Conservation (phyloP, 495 filamentous ascomycete species). For the Aspergillus carlsbadensis region DNA sequence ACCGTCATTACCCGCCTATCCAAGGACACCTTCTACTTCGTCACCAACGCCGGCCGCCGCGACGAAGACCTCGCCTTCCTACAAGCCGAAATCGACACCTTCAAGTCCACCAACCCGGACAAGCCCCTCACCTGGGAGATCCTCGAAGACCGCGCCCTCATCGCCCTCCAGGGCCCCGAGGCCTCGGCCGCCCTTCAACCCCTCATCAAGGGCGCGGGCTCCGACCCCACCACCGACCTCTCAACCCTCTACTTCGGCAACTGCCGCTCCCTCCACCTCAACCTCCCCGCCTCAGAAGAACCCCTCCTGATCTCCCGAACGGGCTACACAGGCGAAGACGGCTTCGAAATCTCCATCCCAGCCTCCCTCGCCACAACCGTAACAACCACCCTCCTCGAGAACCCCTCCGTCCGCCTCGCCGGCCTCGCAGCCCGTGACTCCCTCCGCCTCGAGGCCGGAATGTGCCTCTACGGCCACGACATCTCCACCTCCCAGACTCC, state of each 20-base stretch:
- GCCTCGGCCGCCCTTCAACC: slow-evolving; percentile 63
- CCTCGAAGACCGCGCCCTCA: slow-evolving; percentile 60
- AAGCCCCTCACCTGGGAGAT: slow-evolving; percentile 67
- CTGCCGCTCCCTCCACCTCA: slow-evolving; percentile 56
- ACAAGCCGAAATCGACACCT: slow-evolving; percentile 55
- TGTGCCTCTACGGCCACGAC: slow-evolving; percentile 99
- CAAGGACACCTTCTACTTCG: slow-evolving; percentile 77
- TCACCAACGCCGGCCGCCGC: slow-evolving; percentile 92
- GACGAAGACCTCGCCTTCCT: slow-evolving; percentile 84
- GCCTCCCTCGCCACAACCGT: slow-evolving; percentile 40
- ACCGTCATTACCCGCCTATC: slow-evolving; percentile 77
- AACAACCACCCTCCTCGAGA: slow-evolving; percentile 62
- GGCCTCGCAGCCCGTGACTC: slow-evolving; percentile 90
- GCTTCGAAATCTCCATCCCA: slow-evolving; percentile 91
- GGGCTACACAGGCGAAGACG: slow-evolving; percentile 97
- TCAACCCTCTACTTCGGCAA: slow-evolving; percentile 77
- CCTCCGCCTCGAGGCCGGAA: slow-evolving; percentile 89
- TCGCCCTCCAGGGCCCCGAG: slow-evolving; percentile 87
- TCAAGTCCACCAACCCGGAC: slow-evolving; percentile 43
- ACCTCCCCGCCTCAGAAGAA: slow-evolving; percentile 44
- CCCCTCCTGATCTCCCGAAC: slow-evolving; percentile 77
- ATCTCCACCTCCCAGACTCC: slow-evolving; percentile 87
- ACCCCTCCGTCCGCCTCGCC: slow-evolving; percentile 69
- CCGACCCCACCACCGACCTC: slow-evolving; percentile 51
- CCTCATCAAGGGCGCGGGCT: slow-evolving; percentile 43